Evolutionary conservation across 2,329 filamentous ascomycete species (phyloP).

Genomic region (Colletotrichum horii): DNA sequence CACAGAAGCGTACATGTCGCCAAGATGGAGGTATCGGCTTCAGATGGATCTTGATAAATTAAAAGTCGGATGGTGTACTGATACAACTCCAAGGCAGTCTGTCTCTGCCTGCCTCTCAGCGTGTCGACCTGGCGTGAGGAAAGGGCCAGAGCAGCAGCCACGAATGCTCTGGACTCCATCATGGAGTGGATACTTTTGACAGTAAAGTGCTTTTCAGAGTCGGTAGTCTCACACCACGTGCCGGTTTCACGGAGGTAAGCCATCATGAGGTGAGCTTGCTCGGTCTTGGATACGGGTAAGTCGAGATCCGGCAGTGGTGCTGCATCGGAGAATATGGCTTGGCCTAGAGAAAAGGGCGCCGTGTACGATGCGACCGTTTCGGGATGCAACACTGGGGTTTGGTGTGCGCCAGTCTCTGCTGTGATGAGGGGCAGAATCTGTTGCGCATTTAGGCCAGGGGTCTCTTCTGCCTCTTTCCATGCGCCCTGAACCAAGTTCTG

Average conservation of each 20-base stretch:
- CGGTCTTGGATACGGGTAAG: neutral
- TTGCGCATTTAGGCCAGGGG: neutral
- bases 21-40: neutral
- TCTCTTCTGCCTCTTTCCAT: neutral
- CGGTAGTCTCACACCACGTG: constrained; percentile 19
- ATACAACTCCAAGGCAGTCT: constrained; percentile 14
- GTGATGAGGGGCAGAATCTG: neutral
- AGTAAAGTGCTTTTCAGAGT: constrained; percentile 11
- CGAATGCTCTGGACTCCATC: constrained; percentile 11
- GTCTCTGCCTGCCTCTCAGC: neutral
- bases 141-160: constrained; percentile 9
- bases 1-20: constrained; percentile 17
- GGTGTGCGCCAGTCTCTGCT: neutral
- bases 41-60: constrained; percentile 7
- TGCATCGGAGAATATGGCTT: neutral
- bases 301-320: neutral
- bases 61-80: constrained; percentile 15
- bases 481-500: neutral
- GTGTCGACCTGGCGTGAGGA: constrained; percentile 12
- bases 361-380: neutral
- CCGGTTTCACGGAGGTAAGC: constrained; percentile 3
- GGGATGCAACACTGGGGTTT: neutral
- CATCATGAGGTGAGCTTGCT: neutral
- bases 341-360: neutral
- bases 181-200: neutral